Percentiles rank a stretch among this genome's conserved stretches.
Evolutionary conservation across 148 eudicot species (phyloP).

Genomic region (Rhododendron simsii): DNA sequence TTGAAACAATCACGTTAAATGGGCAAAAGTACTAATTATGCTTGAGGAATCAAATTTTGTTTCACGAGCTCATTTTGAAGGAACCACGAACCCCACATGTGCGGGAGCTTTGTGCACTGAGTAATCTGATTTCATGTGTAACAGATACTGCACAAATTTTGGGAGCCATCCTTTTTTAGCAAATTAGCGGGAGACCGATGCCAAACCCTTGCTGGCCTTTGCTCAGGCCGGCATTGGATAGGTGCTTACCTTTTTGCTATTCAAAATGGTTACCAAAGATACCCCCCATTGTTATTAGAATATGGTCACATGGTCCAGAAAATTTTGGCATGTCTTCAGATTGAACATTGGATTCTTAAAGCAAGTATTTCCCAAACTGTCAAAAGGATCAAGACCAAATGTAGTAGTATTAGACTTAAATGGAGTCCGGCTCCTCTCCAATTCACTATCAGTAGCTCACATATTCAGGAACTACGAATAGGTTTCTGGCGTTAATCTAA

Average conservation of each 20-base stretch:
- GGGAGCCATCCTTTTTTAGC: background rate
- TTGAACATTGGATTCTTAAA: background rate
- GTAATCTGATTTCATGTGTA: background rate
- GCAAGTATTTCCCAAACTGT: background rate
- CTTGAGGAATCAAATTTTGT: background rate
- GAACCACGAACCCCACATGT: background rate
- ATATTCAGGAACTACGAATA: background rate
- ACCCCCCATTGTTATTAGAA: background rate
- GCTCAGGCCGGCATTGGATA: too few relatives aligned
- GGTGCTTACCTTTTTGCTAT: too few relatives aligned
- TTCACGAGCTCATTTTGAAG: background rate
- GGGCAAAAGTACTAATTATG: background rate
- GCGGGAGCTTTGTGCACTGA: background rate
- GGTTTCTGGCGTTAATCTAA: background rate
- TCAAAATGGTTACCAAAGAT: background rate
- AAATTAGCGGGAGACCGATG: background rate
- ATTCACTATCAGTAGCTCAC: background rate
- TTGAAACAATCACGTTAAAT: background rate
- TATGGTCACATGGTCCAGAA: background rate
- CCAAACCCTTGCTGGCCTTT: too few relatives aligned
- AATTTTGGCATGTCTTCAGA: background rate
- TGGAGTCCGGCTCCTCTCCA: too few relatives aligned
- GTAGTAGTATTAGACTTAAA: background rate
- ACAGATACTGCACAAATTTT: background rate
- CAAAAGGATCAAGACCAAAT: background rate